Base-by-base conservation (phyloP, 2,329 filamentous ascomycete species). In the Claviceps monticola region DNA sequence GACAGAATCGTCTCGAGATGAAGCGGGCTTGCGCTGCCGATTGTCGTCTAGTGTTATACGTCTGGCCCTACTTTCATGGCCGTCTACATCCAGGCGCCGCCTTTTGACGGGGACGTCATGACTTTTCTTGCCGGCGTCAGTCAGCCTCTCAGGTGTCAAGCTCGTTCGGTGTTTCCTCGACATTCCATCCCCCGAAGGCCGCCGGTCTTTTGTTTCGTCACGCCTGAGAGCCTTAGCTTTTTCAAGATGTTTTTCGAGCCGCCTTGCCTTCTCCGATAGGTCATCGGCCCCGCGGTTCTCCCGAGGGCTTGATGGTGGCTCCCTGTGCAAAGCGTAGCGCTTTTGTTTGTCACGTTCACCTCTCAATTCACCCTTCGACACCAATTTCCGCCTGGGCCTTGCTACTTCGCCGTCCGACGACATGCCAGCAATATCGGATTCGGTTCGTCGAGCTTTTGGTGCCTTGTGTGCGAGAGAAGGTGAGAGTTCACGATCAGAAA, bases 311-410 rank as follows among this genome's bases (percentile, higher is more conserved):
- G 73, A 67, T 1, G 74, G 70, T 41, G 74, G 70, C 41, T 80
- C 76, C 56, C 76, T 75, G 26, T 74, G 55, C 2, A 71, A 71
- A 6, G 50, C 42, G 17, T 29, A 44, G 17, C 80, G 76, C 17
- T 79, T 71, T 56, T 80, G 76, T 61, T 75, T 77, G 51, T 79
- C 75, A 17, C 76, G 70, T 59, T 80, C 77, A 9, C 76, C 76
- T 55, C 79, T 78, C 41, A 82, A 64, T 52, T 83, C 80, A 49
- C 74, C 76, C 38, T 80, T 80, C 1, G 80, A 83, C 19, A 84
- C 72, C 11, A 84, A 71, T 60, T 83, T 84, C 41, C 79, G 71
- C 23, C 80, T 69, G 2, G 80, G 79, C 60, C 83, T 84, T 21
- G 71, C 62, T 8, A 74, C 64, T 60, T 81, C 79, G 2, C 73